These are phyloP conservation scores for Iris pallida DNA, from an alignment of 116 monocot species.

Conservation along the genomic window DNA sequence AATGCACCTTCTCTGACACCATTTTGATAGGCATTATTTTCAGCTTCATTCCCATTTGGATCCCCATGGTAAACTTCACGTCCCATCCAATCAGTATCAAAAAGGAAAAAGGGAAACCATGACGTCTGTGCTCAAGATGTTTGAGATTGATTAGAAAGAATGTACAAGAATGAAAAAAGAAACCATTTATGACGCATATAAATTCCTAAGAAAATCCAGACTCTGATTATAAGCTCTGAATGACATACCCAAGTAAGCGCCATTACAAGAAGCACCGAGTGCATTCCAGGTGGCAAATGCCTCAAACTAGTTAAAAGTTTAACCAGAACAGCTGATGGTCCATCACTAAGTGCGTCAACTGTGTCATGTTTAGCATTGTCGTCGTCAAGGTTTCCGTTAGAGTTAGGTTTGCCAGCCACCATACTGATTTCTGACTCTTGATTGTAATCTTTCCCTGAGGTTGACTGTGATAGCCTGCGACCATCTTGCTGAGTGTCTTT, in stretches of 20 bases:
- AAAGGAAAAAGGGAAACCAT: conserved; percentile 99
- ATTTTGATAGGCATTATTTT: conserved; percentile 50
- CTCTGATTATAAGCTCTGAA: background rate
- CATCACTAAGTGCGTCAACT: conserved; percentile 43
- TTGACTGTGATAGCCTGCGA: conserved; percentile 6
- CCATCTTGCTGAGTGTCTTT: conserved; percentile 36
- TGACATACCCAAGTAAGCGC: conserved; percentile 89
- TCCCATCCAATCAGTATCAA: conserved; percentile 99
- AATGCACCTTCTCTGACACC: conserved; percentile 94
- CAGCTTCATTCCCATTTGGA: conserved; percentile 54
- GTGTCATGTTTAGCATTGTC: conserved; percentile 23
- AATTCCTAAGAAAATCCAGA: background rate
- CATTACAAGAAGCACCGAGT: conserved; percentile 90
- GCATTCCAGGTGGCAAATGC: conserved; percentile 90
- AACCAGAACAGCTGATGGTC: conserved; percentile 79
- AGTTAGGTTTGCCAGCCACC: conserved; percentile 13
- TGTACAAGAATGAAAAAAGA: background rate
- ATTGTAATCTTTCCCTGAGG: conserved; percentile 21
- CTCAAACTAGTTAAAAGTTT: conserved; percentile 91
- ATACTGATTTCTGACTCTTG: conserved; percentile 21
- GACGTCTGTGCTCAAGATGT: conserved; percentile 52
- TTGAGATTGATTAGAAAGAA: conserved; percentile 2
- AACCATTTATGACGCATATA: background rate
- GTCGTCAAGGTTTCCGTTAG: conserved; percentile 17
- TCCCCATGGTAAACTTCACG: conserved; percentile 96